Evolutionary conservation across 495 filamentous ascomycete genomes (phyloP).

Genomic region (Lophiotrema nucula): DNA sequence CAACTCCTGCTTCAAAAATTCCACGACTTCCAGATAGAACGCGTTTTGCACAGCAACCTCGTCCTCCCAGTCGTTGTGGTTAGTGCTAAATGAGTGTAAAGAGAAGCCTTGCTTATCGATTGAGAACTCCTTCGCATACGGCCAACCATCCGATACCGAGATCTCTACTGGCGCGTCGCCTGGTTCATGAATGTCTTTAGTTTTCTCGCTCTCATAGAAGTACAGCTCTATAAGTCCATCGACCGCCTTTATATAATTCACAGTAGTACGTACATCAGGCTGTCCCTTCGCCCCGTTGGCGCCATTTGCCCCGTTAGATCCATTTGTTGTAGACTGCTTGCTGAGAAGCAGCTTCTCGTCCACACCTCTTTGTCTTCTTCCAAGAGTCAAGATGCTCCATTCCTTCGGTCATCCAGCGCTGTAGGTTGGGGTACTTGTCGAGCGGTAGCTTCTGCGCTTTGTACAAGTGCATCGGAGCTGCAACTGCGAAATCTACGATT

Average conservation of each 20-base stretch:
- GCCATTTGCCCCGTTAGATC: slow-evolving; percentile 11
- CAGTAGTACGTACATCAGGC: slow-evolving; percentile 23
- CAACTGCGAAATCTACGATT: slow-evolving; percentile 42
- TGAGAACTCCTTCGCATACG: slow-evolving; percentile 28
- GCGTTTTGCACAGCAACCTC: slow-evolving; percentile 26
- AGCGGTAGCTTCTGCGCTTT: slow-evolving; percentile 33
- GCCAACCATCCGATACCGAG: slow-evolving; percentile 37
- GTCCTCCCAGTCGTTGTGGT: slow-evolving; percentile 35
- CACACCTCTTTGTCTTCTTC: slow-evolving; percentile 42
- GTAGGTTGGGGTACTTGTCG: slow-evolving; percentile 38
- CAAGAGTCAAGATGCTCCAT: slow-evolving; percentile 40
- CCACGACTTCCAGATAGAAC: slow-evolving; percentile 41
- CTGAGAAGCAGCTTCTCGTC: slow-evolving; percentile 31
- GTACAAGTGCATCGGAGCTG: slow-evolving; percentile 40
- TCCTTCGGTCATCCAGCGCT: slow-evolving; percentile 37
- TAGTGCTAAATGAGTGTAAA: slow-evolving; percentile 31
- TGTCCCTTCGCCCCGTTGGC: slow-evolving; percentile 15
- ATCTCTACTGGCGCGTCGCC: slow-evolving; percentile 33
- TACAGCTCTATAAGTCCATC: slow-evolving; percentile 37
- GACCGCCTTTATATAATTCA: slow-evolving; percentile 41
- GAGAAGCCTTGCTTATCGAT: slow-evolving; percentile 40
- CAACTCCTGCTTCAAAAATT: slow-evolving; percentile 34
- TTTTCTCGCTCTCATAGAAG: slow-evolving; percentile 37
- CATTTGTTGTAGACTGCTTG: slow-evolving; percentile 2
- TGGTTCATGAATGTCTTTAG: slow-evolving; percentile 37